Evolutionary conservation across 2,329 filamentous ascomycete genomes (phyloP).

Genomic region (Fusarium sp.): DNA sequence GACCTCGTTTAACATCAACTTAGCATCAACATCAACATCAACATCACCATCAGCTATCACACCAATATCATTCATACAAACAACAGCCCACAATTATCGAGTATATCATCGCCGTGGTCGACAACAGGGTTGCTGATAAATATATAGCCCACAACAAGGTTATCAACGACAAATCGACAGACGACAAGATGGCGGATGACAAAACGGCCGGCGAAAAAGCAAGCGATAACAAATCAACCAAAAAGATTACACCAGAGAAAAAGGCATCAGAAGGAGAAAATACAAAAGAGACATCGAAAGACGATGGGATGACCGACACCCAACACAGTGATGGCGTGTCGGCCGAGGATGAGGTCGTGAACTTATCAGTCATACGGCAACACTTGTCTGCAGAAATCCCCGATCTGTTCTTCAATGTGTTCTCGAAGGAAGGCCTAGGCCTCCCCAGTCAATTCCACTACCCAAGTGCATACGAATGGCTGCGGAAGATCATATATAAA

Average conservation of each 20-base stretch:
- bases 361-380: not conserved
- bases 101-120: not conserved
- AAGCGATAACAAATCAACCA: not conserved
- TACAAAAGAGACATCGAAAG: not conserved
- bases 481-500: not conserved
- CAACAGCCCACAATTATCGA: not conserved
- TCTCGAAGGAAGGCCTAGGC: conserved; percentile 17
- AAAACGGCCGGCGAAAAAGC: not conserved
- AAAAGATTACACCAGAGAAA: not conserved
- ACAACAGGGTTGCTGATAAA: not conserved
- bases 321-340: not conserved
- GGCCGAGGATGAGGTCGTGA: not conserved
- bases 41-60: not conserved
- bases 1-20: not conserved
- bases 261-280: not conserved
- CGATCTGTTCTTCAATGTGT: conserved; percentile 2
- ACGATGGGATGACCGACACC: not conserved
- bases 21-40: not conserved
- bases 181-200: not conserved
- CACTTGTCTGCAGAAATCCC: not conserved
- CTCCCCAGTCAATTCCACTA: conserved; percentile 29
- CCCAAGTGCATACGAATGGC: conserved; percentile 12
- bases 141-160: not conserved
- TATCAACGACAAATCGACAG: not conserved
- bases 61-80: not conserved